These are phyloP conservation scores for Paecilomyces sp. DNA, from an alignment of 2,329 filamentous ascomycete species.

Conservation along the genomic window DNA sequence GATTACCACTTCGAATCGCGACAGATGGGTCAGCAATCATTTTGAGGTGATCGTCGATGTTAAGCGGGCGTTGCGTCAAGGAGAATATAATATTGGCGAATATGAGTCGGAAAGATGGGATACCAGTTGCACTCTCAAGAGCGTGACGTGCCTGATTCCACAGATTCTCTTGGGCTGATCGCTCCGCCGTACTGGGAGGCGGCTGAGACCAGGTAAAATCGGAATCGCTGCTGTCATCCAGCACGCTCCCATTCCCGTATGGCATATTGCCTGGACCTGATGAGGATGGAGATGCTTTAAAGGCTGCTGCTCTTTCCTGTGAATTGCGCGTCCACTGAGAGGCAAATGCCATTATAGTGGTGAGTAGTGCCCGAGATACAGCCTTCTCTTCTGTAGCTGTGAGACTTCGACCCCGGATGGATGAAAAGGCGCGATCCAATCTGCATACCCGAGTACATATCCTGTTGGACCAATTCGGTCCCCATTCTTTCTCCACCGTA, in stretches of 20 bases:
- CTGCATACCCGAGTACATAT: conserved; percentile 38
- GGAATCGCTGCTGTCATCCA: conserved; percentile 2
- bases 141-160: conserved; percentile 38
- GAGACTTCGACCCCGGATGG: conserved; percentile 30
- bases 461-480: conserved; percentile 34
- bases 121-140: conserved; percentile 29
- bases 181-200: conserved; percentile 22
- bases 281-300: not conserved
- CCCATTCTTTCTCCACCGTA: conserved; percentile 19
- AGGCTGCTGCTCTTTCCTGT: not conserved
- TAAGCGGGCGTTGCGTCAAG: conserved; percentile 34
- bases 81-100: conserved; percentile 41
- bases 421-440: conserved; percentile 33
- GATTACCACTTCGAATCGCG: not conserved
- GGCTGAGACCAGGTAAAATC: not conserved
- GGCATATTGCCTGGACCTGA: not conserved
- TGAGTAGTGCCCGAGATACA: conserved; percentile 33
- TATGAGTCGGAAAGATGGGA: conserved; percentile 40
- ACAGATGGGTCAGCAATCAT: not conserved
- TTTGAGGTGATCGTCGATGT: conserved; percentile 6
- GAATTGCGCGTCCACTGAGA: conserved; percentile 29
- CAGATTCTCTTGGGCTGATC: conserved; percentile 29
- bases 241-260: conserved; percentile 6
- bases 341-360: conserved; percentile 38
- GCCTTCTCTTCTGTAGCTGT: conserved; percentile 30